phyloP scores from a whole-genome alignment of 305 asterid genomes.

The Ilex paraguariensis region DNA sequence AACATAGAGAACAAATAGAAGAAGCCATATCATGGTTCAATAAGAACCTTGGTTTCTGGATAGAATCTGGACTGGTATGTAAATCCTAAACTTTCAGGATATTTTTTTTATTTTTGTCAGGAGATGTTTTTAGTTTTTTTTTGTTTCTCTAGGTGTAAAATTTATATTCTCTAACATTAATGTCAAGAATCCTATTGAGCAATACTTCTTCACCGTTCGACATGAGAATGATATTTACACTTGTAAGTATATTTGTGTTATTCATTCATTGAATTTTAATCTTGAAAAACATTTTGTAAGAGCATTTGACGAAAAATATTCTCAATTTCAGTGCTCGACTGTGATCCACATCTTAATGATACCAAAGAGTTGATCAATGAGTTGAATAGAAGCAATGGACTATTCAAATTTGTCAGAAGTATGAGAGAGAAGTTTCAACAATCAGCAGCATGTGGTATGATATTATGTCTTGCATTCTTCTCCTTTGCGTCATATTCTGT shows the following conservation, averaged over 20 bases:
- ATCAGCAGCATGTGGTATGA: constrained; percentile 56
- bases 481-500: constrained; percentile 5
- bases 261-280: neutral
- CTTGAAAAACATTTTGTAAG: constrained; percentile 9
- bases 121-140: constrained; percentile 14
- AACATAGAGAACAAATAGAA: constrained; percentile 55
- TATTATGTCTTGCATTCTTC: constrained; percentile 14
- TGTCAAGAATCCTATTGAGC: constrained; percentile 47
- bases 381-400: constrained; percentile 71
- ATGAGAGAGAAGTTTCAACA: constrained; percentile 87
- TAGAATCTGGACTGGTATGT: constrained; percentile 83
- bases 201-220: constrained; percentile 70
- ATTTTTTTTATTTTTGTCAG: constrained; percentile 4
- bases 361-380: constrained; percentile 58
- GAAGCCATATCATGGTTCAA: constrained; percentile 89
- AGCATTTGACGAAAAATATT: neutral
- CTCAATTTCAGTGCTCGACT: constrained; percentile 58
- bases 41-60: constrained; percentile 77
- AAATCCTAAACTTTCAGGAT: constrained; percentile 9
- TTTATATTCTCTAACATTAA: constrained; percentile 78
- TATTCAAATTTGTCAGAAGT: constrained; percentile 81
- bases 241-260: constrained; percentile 39
- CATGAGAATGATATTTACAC: constrained; percentile 70
- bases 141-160: constrained; percentile 57
- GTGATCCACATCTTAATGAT: constrained; percentile 65